A percentile compares a stretch with the other conserved stretches of the same genome.
Conservation (phyloP, 2,329 filamentous ascomycete species). For the Ophiostoma ips region DNA sequence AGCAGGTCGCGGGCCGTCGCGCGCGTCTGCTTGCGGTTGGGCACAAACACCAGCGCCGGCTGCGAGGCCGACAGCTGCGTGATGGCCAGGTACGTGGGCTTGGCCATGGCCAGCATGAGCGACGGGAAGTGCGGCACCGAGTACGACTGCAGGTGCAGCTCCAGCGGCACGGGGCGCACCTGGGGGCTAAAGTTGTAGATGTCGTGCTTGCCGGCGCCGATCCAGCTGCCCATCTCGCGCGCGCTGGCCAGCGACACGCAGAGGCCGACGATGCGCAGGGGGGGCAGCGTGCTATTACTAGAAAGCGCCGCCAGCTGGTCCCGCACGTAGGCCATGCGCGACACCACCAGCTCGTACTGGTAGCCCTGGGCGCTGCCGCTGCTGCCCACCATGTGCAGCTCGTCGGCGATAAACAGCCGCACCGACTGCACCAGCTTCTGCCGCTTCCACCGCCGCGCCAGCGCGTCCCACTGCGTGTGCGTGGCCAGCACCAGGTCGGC, state of each 20-base stretch:
- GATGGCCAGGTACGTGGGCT: slow-evolving; percentile 81
- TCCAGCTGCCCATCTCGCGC: slow-evolving; percentile 91
- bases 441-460: slow-evolving; percentile 92
- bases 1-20: slow-evolving; percentile 76
- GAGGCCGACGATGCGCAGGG: slow-evolving; percentile 75
- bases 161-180: slow-evolving; percentile 74
- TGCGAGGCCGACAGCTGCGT: slow-evolving; percentile 79
- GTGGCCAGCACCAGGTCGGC: slow-evolving; percentile 88
- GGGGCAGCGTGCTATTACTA: slow-evolving; percentile 45
- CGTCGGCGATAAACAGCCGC: slow-evolving; percentile 84
- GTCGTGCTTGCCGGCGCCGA: slow-evolving; percentile 93
- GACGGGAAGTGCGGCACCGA: slow-evolving; percentile 94
- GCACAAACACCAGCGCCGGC: slow-evolving; percentile 82
- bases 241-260: slow-evolving; percentile 89
- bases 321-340: slow-evolving; percentile 91
- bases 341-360: slow-evolving; percentile 93
- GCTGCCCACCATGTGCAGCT: slow-evolving; percentile 85
- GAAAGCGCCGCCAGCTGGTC: slow-evolving; percentile 72
- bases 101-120: slow-evolving; percentile 96
- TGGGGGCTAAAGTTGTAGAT: slow-evolving; percentile 98
- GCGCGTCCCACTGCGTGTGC: slow-evolving; percentile 85
- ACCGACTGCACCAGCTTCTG: slow-evolving; percentile 90
- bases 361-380: slow-evolving; percentile 80
- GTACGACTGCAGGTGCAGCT: slow-evolving; percentile 91
- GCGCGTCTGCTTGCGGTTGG: slow-evolving; percentile 83